Evolutionary conservation across 306 rosid species (phyloP).

Genomic region (Canavalia gladiata): DNA sequence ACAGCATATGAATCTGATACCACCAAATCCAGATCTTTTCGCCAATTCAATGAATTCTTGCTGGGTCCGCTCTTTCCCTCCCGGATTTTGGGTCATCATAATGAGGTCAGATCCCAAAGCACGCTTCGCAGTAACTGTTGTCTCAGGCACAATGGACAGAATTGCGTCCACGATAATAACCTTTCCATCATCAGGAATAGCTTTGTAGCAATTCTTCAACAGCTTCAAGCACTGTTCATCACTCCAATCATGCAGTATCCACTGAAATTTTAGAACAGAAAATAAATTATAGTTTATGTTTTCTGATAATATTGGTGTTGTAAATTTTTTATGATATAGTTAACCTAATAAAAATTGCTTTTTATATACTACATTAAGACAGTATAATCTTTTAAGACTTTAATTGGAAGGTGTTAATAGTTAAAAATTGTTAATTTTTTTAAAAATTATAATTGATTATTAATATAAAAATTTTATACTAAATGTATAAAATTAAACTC

Average conservation of each 20-base stretch:
- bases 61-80: slow-evolving; percentile 49
- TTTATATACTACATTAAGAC: no score
- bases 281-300: no score
- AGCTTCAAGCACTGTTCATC: slow-evolving; percentile 52
- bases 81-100: slow-evolving; percentile 50
- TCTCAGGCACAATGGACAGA: slow-evolving; percentile 26
- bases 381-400: no score
- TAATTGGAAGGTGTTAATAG: no score
- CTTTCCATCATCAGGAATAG: slow-evolving; percentile 46
- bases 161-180: slow-evolving; percentile 47
- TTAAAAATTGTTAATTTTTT: no score
- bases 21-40: slow-evolving; percentile 47
- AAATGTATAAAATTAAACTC: no score
- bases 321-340: no score
- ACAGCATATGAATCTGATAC: slow-evolving; percentile 19
- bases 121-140: not conserved
- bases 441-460: no score
- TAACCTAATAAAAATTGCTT: no score
- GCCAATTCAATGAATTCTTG: slow-evolving; percentile 42
- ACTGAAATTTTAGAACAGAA: slow-evolving; percentile 26
- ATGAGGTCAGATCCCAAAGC: slow-evolving; percentile 33
- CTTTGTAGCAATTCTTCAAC: slow-evolving; percentile 47
- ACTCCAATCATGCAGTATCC: slow-evolving; percentile 55
- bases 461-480: no score
- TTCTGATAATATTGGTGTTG: no score